Evolutionary conservation across 768 basidiomycete species (phyloP).

Genomic region (Lactarius evosmus): DNA sequence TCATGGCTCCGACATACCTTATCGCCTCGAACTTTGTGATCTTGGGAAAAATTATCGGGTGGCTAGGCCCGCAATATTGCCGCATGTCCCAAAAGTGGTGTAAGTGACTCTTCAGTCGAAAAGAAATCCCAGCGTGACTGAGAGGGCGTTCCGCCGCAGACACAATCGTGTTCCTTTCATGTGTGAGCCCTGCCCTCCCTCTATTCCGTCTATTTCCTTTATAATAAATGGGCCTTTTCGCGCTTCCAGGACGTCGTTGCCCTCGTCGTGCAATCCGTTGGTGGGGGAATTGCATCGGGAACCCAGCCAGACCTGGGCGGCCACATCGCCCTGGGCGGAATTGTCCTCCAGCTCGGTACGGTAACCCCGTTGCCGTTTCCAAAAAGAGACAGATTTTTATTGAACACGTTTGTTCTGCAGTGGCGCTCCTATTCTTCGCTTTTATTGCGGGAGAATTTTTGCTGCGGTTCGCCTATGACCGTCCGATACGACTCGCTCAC

Average conservation of each 20-base stretch:
- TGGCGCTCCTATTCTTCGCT: background rate
- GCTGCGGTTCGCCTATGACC: slow-evolving; percentile 4
- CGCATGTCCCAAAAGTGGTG: slow-evolving; percentile 23
- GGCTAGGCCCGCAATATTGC: slow-evolving; percentile 29
- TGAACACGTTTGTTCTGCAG: background rate
- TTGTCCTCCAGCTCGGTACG: slow-evolving; percentile 22
- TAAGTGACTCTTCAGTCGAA: slow-evolving; percentile 19
- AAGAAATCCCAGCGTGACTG: background rate
- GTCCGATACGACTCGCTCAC: background rate
- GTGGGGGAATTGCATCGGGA: slow-evolving; percentile 31
- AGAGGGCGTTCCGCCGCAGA: background rate
- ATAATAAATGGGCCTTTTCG: background rate
- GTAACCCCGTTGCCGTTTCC: background rate
- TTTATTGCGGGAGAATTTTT: slow-evolving; percentile 13
- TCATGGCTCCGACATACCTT: slow-evolving; percentile 31
- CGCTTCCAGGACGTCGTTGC: slow-evolving; percentile 23
- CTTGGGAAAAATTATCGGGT: slow-evolving; percentile 25
- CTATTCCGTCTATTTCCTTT: background rate
- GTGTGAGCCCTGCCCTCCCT: background rate
- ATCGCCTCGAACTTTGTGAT: slow-evolving; percentile 28
- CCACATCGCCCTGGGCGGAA: slow-evolving; percentile 24
- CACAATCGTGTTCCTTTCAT: slow-evolving; percentile 8
- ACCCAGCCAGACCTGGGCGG: slow-evolving; percentile 15
- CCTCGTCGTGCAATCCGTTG: slow-evolving; percentile 33
- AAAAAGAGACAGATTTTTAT: background rate